phyloP scores from a whole-genome alignment of 768 basidiomycete species.

The Serendipita sp. region DNA sequence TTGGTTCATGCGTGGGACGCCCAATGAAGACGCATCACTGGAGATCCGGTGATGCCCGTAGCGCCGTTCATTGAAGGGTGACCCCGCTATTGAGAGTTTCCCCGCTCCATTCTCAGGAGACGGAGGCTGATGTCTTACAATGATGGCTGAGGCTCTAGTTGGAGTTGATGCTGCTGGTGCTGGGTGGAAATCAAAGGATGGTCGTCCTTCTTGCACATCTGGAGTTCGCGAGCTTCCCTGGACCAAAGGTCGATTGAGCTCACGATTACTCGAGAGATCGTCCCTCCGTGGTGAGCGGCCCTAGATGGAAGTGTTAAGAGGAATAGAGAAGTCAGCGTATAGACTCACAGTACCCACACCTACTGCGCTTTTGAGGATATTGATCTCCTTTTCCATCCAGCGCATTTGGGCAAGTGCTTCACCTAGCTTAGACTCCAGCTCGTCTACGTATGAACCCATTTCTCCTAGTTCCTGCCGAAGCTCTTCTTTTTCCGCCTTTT shows the following conservation, averaged over 20 bases:
- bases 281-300: no score
- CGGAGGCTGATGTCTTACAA: background rate
- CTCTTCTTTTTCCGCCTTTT: background rate
- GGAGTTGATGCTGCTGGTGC: background rate
- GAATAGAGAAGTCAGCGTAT: background rate
- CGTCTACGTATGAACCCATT: background rate
- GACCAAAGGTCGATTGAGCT: no score
- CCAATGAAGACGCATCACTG: background rate
- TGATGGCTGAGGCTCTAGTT: background rate
- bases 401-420: background rate
- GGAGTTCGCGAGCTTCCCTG: no score
- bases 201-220: background rate
- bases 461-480: background rate
- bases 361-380: background rate
- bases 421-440: background rate
- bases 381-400: conserved; percentile 5
- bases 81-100: background rate
- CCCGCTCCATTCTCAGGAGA: background rate
- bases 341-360: background rate
- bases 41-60: background rate
- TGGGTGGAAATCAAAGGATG: background rate
- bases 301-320: background rate
- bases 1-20: background rate
- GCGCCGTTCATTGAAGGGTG: background rate
- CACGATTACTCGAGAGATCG: no score